phyloP scores from a whole-genome alignment of 1,139 yeast genomes.

The Kurtzmaniella quercitrusa region DNA sequence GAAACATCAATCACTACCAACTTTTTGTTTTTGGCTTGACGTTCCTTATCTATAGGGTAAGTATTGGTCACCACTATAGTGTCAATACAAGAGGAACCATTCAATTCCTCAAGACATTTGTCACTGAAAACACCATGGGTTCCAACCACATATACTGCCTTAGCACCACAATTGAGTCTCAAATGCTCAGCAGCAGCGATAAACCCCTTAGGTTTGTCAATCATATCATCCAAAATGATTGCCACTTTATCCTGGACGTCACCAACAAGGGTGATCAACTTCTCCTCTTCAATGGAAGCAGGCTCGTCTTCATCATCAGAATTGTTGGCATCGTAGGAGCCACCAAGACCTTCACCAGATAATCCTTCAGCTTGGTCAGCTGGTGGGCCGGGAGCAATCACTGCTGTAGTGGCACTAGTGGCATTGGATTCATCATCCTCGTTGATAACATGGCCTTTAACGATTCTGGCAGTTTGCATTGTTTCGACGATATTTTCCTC shows the following conservation, averaged over 20 bases:
- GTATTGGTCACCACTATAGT: constrained; percentile 93
- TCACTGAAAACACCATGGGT: constrained; percentile 94
- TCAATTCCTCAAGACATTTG: constrained; percentile 75
- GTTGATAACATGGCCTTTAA: constrained; percentile 95
- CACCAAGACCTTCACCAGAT: constrained; percentile 64
- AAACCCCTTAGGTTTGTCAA: constrained; percentile 89
- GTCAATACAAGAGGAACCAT: constrained; percentile 77
- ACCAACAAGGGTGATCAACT: constrained; percentile 92
- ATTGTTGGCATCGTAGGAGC: constrained; percentile 75
- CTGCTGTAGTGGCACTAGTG: constrained; percentile 10
- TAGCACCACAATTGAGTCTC: constrained; percentile 92
- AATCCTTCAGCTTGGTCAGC: constrained; percentile 15
- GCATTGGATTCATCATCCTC: constrained; percentile 52
- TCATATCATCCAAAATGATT: constrained; percentile 92
- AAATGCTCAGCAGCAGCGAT: constrained; percentile 98
- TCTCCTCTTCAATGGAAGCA: constrained; percentile 64
- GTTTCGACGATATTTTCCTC: constrained; percentile 75
- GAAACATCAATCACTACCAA: constrained; percentile 89
- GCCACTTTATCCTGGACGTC: constrained; percentile 91
- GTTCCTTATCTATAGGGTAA: constrained; percentile 73
- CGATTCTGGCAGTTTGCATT: constrained; percentile 92
- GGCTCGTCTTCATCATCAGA: constrained; percentile 88
- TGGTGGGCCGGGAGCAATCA: constrained; percentile 1
- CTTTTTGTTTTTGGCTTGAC: constrained; percentile 54
- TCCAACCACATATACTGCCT: constrained; percentile 83